phyloP scores from a whole-genome alignment of 495 filamentous ascomycete genomes.

The Annulohypoxylon bovei region DNA sequence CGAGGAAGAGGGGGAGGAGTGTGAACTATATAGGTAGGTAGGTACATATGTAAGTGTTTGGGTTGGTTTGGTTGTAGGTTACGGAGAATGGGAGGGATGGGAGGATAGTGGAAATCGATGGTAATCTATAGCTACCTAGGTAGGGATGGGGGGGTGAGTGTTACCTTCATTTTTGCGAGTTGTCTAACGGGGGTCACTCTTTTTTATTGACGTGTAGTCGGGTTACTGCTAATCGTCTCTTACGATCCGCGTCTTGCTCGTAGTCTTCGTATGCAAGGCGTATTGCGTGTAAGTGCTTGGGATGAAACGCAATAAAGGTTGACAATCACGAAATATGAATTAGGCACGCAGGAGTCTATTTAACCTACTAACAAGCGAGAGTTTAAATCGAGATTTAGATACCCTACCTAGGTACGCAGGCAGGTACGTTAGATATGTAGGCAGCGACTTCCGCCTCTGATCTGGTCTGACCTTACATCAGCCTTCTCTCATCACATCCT shows the following conservation, averaged over 20 bases:
- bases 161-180: conserved; percentile 4
- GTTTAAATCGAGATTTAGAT: background rate
- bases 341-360: background rate
- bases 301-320: background rate
- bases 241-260: background rate
- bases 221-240: background rate
- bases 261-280: background rate
- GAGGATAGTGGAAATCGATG: too few species aligned
- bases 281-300: background rate
- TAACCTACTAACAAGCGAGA: background rate
- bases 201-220: background rate
- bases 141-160: too few species aligned
- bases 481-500: background rate
- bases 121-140: too few species aligned
- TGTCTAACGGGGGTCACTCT: background rate
- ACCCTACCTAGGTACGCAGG: background rate
- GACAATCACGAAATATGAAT: background rate
- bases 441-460: background rate
- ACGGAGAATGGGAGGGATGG: too few species aligned
- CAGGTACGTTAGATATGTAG: background rate
- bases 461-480: conserved; percentile 1
- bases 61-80: background rate
- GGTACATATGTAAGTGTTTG: background rate
- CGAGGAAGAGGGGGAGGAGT: conserved; percentile 4
- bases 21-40: conserved; percentile 6